These are phyloP conservation scores for Limtongozyma cylindracea DNA, from an alignment of 805 yeast genomes.

Conservation along the genomic window DNA sequence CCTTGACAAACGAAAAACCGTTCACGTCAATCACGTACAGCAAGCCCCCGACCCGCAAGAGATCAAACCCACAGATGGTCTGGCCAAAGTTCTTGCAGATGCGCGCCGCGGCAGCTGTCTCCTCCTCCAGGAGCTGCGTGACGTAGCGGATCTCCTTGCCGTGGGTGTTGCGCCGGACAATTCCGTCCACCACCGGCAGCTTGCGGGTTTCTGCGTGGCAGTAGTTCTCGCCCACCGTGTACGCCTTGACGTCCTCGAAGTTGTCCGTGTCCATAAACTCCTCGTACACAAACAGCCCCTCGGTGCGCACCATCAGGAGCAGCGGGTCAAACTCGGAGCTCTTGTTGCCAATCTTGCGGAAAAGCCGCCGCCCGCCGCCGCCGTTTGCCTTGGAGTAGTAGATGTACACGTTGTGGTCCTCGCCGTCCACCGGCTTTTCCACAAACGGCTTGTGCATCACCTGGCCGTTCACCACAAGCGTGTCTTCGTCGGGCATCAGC, in stretches of 20 bases:
- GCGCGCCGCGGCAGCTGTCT: constrained; percentile 53
- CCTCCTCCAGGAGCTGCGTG: constrained; percentile 54
- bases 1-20: constrained; percentile 94
- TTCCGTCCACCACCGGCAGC: constrained; percentile 98
- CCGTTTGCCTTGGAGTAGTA: constrained; percentile 77
- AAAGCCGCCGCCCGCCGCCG: constrained; percentile 90
- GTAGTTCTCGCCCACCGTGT: constrained; percentile 74
- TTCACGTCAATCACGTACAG: constrained; percentile 93
- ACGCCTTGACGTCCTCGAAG: constrained; percentile 95
- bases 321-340: constrained; percentile 87
- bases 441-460: constrained; percentile 74
- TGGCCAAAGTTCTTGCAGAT: constrained; percentile 65
- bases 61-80: constrained; percentile 91
- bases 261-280: constrained; percentile 94
- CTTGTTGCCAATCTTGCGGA: constrained; percentile 91
- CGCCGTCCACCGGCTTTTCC: constrained; percentile 97
- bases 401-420: constrained; percentile 87
- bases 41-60: constrained; percentile 67
- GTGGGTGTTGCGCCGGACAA: constrained; percentile 87
- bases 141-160: constrained; percentile 91
- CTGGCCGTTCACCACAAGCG: constrained; percentile 51
- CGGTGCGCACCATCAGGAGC: constrained; percentile 48
- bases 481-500: constrained; percentile 67
- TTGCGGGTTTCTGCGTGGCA: constrained; percentile 98
- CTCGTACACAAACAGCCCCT: constrained; percentile 83